Base-by-base conservation (phyloP, 768 basidiomycete genomes). In the Hypsizygus marmoreus region DNA sequence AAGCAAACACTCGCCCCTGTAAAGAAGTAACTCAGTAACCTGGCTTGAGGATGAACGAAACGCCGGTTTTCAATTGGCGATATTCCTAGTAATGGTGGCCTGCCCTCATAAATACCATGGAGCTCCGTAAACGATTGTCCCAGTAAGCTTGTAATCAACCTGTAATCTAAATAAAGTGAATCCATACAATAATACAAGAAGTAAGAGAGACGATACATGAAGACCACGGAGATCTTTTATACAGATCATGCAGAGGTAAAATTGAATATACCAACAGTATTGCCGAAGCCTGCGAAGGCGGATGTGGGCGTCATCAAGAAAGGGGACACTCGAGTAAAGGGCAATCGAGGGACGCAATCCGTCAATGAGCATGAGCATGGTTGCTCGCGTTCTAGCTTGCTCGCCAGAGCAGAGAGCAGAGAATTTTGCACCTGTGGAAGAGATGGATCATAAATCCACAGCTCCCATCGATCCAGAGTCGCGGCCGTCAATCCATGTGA, bases 381-480 rank as follows among this genome's bases (percentile, higher is more conserved):
- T 23, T 53, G 48, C 12, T 57, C 50, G 31, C 32, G 31, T 43
- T 53, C 37, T 14, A 57, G 24, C 43, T 51, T 53, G 22, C 47
- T 58, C 10, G 68, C 59, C 19, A 89, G 61, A 31, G 76, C 65
- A 2, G 76, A 71, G 24, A 89, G 62, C 6, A 79, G 39, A 2
- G 81, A 81, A 33, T 72, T 75, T 40, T 76, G 78, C 40, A 84
- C 42, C 28, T 61, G 63, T 14, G 74, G 67, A 12, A 69, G 62
- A 4, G 71, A 65, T 7, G 81, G 80, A 53, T 92, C 86, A 55
- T 88, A 85, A 29, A 72, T 76, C 91, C 91, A 93, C 22, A 87
- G 54, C 53, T 93, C 89, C 91, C 91, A 93, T 43, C 90, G 72
- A 45, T 91, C 87, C 30, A 92, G 64, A 19, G 82, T 83, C 9